phyloP scores from a whole-genome alignment of 1,284 basidiomycete genomes.

The Ganoderma sinense region DNA sequence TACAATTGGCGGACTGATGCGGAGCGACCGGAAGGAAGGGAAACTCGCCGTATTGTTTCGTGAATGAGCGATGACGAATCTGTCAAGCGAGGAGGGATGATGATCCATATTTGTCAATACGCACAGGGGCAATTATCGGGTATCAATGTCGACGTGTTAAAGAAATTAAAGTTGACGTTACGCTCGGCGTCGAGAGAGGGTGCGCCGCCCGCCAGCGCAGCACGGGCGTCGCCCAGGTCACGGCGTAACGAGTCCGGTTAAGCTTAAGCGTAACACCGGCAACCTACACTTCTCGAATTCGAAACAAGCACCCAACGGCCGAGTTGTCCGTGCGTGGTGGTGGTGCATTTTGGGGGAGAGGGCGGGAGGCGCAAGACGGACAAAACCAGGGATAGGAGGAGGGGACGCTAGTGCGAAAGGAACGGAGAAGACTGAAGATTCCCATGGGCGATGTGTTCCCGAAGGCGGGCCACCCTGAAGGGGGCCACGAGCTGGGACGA shows the following conservation, averaged over 20 bases:
- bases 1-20: constrained; percentile 28
- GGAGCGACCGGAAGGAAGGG: constrained; percentile 30
- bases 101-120: constrained; percentile 30
- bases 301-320: constrained; percentile 1
- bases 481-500: constrained; percentile 21
- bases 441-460: constrained; percentile 22
- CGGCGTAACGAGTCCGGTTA: background rate
- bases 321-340: background rate
- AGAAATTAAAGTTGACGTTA: constrained; percentile 22
- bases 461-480: constrained; percentile 22
- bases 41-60: constrained; percentile 31
- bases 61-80: constrained; percentile 30
- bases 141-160: constrained; percentile 18
- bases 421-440: constrained; percentile 26
- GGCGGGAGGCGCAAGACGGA: constrained; percentile 12
- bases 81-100: constrained; percentile 31
- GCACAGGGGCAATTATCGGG: constrained; percentile 26
- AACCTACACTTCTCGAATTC: constrained; percentile 10
- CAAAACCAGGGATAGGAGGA: constrained; percentile 15
- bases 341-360: background rate
- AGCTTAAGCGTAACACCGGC: background rate
- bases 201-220: constrained; percentile 14
- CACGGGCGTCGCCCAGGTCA: constrained; percentile 16
- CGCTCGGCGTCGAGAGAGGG: constrained; percentile 20
- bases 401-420: constrained; percentile 24